These are phyloP conservation scores for Phytopythium delawarense DNA, from an alignment of 352 stramenopile species.

Conservation along the genomic window DNA sequence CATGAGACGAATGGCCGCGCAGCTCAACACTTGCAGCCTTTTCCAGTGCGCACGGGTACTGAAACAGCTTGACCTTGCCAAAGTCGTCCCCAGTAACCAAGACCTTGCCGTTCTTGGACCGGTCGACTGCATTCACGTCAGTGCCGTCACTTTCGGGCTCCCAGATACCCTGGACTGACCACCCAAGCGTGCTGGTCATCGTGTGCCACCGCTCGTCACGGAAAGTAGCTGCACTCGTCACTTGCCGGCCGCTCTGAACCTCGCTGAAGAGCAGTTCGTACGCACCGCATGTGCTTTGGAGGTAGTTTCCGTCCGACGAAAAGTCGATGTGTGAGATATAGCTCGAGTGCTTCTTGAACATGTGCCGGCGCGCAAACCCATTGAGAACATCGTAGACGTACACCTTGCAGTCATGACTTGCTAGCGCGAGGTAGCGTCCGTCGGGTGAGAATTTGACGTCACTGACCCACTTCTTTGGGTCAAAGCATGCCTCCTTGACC, in stretches of 20 bases:
- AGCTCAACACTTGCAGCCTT: constrained; percentile 52
- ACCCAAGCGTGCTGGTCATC: constrained; percentile 83
- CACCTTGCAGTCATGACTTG: constrained; percentile 68
- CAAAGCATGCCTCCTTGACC: constrained; percentile 42
- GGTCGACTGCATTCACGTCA: constrained; percentile 75
- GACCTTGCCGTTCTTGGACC: constrained; percentile 54
- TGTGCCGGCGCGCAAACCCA: constrained; percentile 48
- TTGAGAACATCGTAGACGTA: constrained; percentile 78
- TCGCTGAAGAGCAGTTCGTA: constrained; percentile 92
- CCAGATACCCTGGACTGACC: constrained; percentile 91
- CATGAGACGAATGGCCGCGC: constrained; percentile 70
- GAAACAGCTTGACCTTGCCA: constrained; percentile 86
- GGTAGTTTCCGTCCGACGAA: constrained; percentile 51
- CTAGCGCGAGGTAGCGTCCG: constrained; percentile 49
- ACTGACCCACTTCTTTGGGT: constrained; percentile 66
- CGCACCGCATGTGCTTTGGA: constrained; percentile 74
- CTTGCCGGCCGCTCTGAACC: constrained; percentile 46
- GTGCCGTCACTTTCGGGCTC: constrained; percentile 68
- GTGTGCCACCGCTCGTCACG: constrained; percentile 90
- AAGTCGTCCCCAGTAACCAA: constrained; percentile 81
- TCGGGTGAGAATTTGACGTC: constrained; percentile 75
- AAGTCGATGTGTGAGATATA: constrained; percentile 82
- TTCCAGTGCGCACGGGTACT: constrained; percentile 67
- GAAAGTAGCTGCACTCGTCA: constrained; percentile 76
- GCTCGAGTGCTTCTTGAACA: constrained; percentile 80